Base-by-base conservation (phyloP, 2,329 filamentous ascomycete genomes). In the Diplocarpon rosae region DNA sequence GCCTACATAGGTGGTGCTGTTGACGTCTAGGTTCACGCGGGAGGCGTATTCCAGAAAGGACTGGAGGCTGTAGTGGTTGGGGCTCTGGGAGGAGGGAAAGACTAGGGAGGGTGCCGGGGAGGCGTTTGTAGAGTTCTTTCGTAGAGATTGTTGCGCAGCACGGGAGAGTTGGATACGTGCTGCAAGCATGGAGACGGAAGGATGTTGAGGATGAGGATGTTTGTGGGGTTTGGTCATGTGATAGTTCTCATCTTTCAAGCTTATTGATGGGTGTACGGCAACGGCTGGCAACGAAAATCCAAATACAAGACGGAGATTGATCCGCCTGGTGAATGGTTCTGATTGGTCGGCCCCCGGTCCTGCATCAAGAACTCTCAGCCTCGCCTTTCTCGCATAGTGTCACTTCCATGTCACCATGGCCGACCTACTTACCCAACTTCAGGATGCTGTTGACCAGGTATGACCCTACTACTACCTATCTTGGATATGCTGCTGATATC, bases 401-500 rank as follows among this genome's bases (percentile, higher is more conserved):
- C 30, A 32, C 30, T 32, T 14, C 30, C 30, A 36, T 32, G n/a
- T 24, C 39, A 49, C 9, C 42, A 87, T 87, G 79, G 74, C 75
- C 24, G 86, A 93, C 61, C 72, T 82, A 50, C 72, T 93, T 46
- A 90, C 86, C 1, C 85, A 92, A 63, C 71, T 92, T 46, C 86
- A 93, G 65, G 85, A 92, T 67, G 81, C 84, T 63, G 76, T 90
- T 49, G 85, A 92, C 59, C 79, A 88, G 72, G 85, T 85, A 67
- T 37, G 11, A 15, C 14, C 11, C 14, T 31, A 29, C 33, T n/a
- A 3, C 16, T n/a, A n/a, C 24, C n/a, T 11, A 12, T 36, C 13
- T 9, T 27, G 38, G 24, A 17, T 33, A 14, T 2, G 14, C 14
- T 14, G 27, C 27, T 39, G 47, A 30, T 15, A 12, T 31, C 30